Base-by-base conservation (phyloP, 345 rosid species). In the Euphorbia lathyris region DNA sequence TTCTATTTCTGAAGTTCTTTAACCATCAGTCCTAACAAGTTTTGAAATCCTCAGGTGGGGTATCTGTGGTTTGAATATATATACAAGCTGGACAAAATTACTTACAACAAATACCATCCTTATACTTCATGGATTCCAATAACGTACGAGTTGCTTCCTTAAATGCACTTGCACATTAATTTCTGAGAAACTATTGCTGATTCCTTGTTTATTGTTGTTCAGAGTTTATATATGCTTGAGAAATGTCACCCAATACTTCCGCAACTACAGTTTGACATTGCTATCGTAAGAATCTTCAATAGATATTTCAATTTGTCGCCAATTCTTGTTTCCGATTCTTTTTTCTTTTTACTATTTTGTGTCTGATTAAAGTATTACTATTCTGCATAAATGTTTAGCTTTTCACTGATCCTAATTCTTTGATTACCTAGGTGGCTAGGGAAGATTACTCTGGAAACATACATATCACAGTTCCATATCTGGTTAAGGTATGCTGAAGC, bases 121-220 rank as follows among this genome's bases (percentile, higher is more conserved):
- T 95, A 92, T 74, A 95, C 97, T 62, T 95, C 99, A 5, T 95
- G 99, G 99, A 95, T 95, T 78, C 99, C 99, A 42, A 88, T 95
- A 67, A 92, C 99, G 99, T 95, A 87, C 12, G 92, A 38, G 58
- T 67, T 72, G 32, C 57, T 69, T 58, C 17, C 64, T 75, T 30
- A 36, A 25, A 20, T 74, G 25, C 48, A 22, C 51, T 62, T 48
- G 6, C 17, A 23, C 40, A 59, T 67, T 77, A 3, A 64, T 29
- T 61, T 51, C 12, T 40, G 19, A 59, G 32, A 57, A 38, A 47
- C 14, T 32, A 22, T 50, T 53, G 52, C 73, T 58, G 25, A 47
- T 64, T 34, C 6, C 66, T 30, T 43, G 16, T 29, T 57, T 20
- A 29, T 70, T 66, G 38, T 82, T 81, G 61, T 62, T 73, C 89